phyloP scores from a whole-genome alignment of 306 rosid species.

The Potentilla sterilis region DNA sequence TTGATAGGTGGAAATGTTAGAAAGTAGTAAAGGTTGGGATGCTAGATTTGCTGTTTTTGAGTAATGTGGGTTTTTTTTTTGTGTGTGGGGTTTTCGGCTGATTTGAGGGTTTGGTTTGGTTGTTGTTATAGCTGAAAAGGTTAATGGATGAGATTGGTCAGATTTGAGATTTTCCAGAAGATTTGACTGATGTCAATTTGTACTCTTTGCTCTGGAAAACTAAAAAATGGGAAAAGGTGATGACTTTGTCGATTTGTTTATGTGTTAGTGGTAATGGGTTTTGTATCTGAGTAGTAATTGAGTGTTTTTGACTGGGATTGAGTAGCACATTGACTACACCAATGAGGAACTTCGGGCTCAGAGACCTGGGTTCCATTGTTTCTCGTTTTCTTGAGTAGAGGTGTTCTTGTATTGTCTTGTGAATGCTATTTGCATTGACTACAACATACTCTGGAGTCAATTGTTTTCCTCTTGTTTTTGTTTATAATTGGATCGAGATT shows the following conservation, averaged over 20 bases:
- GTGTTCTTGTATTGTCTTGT: neutral
- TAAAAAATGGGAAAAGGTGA: neutral
- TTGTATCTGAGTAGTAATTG: slow-evolving; percentile 2
- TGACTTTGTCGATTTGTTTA: neutral
- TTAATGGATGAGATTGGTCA: neutral
- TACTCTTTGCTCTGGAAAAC: neutral
- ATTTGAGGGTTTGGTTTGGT: neutral
- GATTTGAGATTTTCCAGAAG: slow-evolving; percentile 10
- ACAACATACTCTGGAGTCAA: neutral
- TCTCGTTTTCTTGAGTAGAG: neutral
- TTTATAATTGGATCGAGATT: slow-evolving; percentile 5
- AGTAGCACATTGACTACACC: neutral
- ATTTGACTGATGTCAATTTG: slow-evolving; percentile 23
- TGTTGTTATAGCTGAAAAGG: slow-evolving; percentile 1
- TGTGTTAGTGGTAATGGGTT: neutral
- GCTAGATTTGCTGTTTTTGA: neutral
- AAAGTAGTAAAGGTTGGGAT: neutral
- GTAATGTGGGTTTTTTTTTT: neutral
- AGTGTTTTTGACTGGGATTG: neutral
- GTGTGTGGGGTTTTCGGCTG: neutral
- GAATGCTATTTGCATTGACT: slow-evolving; percentile 1
- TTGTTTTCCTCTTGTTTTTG: neutral
- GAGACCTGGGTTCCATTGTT: neutral
- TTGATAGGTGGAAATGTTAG: slow-evolving; percentile 32
- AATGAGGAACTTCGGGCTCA: neutral